A percentile compares a stretch with the other conserved stretches of the same genome.
Evolutionary conservation across 1,139 yeast genomes (phyloP).

Genomic region (Protomyces pachydermus): DNA sequence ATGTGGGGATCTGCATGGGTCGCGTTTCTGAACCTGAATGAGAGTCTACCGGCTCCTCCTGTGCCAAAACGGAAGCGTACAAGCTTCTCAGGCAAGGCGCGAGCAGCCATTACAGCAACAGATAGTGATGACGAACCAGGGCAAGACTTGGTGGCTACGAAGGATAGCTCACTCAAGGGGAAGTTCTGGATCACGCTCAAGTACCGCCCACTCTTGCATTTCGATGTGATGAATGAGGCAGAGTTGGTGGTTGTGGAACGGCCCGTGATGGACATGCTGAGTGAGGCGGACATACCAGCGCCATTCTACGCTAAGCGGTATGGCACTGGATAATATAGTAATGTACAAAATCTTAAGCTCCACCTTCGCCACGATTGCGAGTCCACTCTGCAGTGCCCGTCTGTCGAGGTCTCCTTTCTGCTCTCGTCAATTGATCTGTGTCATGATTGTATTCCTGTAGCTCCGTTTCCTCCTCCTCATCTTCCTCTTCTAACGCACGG

Average conservation of each 20-base stretch:
- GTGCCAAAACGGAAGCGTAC: background rate
- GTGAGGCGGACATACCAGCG: slow-evolving; percentile 19
- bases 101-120: background rate
- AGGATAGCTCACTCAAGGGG: slow-evolving; percentile 11
- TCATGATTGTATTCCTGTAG: background rate
- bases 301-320: slow-evolving; percentile 22
- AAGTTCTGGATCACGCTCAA: slow-evolving; percentile 74
- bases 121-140: background rate
- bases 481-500: slow-evolving; percentile 43
- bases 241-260: slow-evolving; percentile 74
- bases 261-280: slow-evolving; percentile 49
- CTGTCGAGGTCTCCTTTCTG: slow-evolving; percentile 47
- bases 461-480: slow-evolving; percentile 44
- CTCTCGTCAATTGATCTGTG: slow-evolving; percentile 35
- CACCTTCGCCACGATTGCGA: background rate
- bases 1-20: slow-evolving; percentile 86
- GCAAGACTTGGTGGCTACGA: background rate
- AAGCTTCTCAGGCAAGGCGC: background rate
- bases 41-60: slow-evolving; percentile 49
- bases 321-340: slow-evolving; percentile 3
- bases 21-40: slow-evolving; percentile 63
- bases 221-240: slow-evolving; percentile 51
- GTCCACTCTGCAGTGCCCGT: slow-evolving; percentile 53
- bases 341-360: background rate
- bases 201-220: slow-evolving; percentile 68